Percentiles rank a stretch among this genome's conserved stretches.
phyloP scores from a whole-genome alignment of 768 basidiomycete species.

The Podaxis carcinomalis region DNA sequence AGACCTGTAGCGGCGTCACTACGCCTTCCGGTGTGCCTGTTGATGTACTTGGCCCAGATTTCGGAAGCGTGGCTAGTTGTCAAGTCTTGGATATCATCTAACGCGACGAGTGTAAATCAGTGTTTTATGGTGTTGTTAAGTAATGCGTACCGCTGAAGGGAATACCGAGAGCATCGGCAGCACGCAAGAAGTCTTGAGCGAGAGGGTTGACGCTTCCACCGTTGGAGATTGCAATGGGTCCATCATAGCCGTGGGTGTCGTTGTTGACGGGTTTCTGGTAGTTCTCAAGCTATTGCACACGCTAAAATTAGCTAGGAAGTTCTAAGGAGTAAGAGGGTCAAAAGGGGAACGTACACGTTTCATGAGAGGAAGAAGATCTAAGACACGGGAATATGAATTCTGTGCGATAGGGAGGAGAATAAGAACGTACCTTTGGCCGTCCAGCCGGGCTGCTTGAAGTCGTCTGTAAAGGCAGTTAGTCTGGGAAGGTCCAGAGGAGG shows the following conservation, averaged over 20 bases:
- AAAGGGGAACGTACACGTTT: slow-evolving; percentile 40
- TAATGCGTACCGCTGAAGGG: slow-evolving; percentile 55
- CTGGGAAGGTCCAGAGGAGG: not conserved
- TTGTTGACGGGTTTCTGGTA: slow-evolving; percentile 72
- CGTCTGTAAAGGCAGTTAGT: slow-evolving; percentile 39
- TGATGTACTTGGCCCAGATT: slow-evolving; percentile 78
- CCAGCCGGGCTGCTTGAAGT: slow-evolving; percentile 72
- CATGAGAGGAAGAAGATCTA: slow-evolving; percentile 69
- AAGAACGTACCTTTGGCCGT: slow-evolving; percentile 46
- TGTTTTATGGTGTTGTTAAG: not conserved
- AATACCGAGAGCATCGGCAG: slow-evolving; percentile 54
- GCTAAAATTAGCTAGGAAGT: not conserved
- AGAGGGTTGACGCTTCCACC: slow-evolving; percentile 60
- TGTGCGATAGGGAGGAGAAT: not conserved
- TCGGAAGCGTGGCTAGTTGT: slow-evolving; percentile 58
- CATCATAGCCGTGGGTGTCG: slow-evolving; percentile 64
- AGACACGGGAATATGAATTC: not conserved
- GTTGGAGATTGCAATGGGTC: slow-evolving; percentile 71
- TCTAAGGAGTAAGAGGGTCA: not conserved
- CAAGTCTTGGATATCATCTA: slow-evolving; percentile 72
- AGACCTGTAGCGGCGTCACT: slow-evolving; percentile 67
- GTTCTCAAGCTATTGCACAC: slow-evolving; percentile 48
- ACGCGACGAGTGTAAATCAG: no score
- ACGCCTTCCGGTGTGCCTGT: slow-evolving; percentile 66
- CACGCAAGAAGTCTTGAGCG: slow-evolving; percentile 68